A percentile compares a stretch with the other conserved stretches of the same genome.
These are phyloP conservation scores for Claviceps quebecensis DNA, from an alignment of 2,329 filamentous ascomycete species.

Conservation along the genomic window DNA sequence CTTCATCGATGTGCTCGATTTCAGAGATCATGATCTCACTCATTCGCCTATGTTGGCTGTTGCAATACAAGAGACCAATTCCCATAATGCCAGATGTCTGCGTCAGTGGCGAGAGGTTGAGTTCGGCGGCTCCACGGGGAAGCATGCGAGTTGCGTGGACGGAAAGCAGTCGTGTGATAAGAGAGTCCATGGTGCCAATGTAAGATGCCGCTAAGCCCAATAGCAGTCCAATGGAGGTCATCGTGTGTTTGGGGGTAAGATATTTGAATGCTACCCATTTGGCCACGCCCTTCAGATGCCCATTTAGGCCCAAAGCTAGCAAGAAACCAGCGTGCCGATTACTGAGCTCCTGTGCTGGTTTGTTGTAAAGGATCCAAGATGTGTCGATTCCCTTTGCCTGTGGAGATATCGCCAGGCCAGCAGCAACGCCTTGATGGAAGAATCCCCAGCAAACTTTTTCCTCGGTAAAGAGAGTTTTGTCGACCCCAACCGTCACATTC, in stretches of 20 bases:
- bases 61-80: constrained; percentile 84
- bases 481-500: constrained; percentile 85
- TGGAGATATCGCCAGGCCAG: constrained; percentile 78
- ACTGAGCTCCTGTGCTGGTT: constrained; percentile 70
- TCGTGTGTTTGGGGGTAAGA: constrained; percentile 95
- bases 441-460: constrained; percentile 98
- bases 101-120: constrained; percentile 83
- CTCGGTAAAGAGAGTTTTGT: constrained; percentile 75
- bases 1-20: constrained; percentile 69
- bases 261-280: constrained; percentile 99
- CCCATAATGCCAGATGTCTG: constrained; percentile 97
- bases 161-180: constrained; percentile 83
- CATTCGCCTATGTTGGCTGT: constrained; percentile 94
- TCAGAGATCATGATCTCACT: constrained; percentile 98
- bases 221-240: constrained; percentile 95
- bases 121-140: constrained; percentile 78
- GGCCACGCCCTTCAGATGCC: constrained; percentile 82
- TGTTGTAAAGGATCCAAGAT: constrained; percentile 98
- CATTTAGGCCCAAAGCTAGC: constrained; percentile 80
- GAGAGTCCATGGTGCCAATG: constrained; percentile 90
- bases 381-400: constrained; percentile 90
- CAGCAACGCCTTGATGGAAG: constrained; percentile 93
- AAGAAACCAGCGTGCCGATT: constrained; percentile 95
- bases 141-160: constrained; percentile 94
- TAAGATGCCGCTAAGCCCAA: constrained; percentile 87